Conservation (phyloP, 768 basidiomycete species). For the Tricholoma bakamatsutake region DNA sequence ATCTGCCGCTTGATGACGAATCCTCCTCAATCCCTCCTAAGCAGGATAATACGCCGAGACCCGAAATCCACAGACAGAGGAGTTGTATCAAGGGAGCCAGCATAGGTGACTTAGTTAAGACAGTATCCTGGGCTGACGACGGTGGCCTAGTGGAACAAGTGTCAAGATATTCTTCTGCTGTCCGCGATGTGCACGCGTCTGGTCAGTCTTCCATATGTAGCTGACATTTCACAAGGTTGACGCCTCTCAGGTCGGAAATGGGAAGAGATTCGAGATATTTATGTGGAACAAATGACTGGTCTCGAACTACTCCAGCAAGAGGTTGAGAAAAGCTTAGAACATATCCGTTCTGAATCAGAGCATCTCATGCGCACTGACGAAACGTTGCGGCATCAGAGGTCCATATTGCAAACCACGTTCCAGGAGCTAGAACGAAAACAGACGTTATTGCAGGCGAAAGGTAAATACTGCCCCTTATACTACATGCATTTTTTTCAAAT, state of each 20-base stretch:
- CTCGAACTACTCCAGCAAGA: slow-evolving; percentile 52
- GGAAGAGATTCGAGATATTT: slow-evolving; percentile 49
- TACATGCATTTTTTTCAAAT: background rate
- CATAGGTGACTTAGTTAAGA: slow-evolving; percentile 53
- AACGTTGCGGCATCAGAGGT: slow-evolving; percentile 34
- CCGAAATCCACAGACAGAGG: slow-evolving; percentile 39
- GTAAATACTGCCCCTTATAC: slow-evolving; percentile 16
- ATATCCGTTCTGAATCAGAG: slow-evolving; percentile 38
- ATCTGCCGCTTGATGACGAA: background rate
- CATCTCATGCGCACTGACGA: slow-evolving; percentile 38
- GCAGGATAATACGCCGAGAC: slow-evolving; percentile 11
- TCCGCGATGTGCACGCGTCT: slow-evolving; percentile 33
- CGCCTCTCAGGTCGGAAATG: slow-evolving; percentile 47
- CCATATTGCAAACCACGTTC: slow-evolving; percentile 33
- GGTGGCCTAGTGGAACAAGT: slow-evolving; percentile 54
- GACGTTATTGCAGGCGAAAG: slow-evolving; percentile 36
- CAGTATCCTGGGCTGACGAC: slow-evolving; percentile 74
- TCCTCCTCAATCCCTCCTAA: background rate
- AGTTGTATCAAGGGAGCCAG: slow-evolving; percentile 62
- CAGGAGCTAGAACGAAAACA: slow-evolving; percentile 38
- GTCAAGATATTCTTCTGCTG: slow-evolving; percentile 37
- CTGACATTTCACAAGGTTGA: background rate
- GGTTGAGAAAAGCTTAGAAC: slow-evolving; percentile 39
- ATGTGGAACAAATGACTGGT: slow-evolving; percentile 57
- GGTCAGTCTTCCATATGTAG: slow-evolving; percentile 18